phyloP scores from a whole-genome alignment of 2,329 filamentous ascomycete species.

The Neoarthrinium moseri region DNA sequence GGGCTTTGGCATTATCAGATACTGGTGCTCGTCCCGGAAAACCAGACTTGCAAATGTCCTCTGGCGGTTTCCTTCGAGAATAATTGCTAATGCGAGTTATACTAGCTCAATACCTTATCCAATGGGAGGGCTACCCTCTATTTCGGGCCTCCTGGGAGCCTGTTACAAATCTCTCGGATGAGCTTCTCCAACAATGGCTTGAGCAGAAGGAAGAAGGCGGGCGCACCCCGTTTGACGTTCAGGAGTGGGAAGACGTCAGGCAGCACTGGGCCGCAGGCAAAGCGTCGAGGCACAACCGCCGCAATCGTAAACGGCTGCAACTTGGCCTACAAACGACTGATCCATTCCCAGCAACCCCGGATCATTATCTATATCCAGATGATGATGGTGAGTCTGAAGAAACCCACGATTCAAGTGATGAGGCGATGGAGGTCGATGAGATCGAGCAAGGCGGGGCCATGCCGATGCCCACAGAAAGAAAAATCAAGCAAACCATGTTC shows the following conservation, averaged over 20 bases:
- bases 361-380: too few relatives aligned
- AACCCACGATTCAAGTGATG: slow-evolving; percentile 18
- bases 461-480: slow-evolving; percentile 7
- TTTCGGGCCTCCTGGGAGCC: slow-evolving; percentile 60
- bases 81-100: too few relatives aligned
- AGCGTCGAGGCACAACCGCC: slow-evolving; percentile 35
- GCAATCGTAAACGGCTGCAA: slow-evolving; percentile 42
- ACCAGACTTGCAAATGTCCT: too few relatives aligned
- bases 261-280: slow-evolving; percentile 25
- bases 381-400: slow-evolving; percentile 12
- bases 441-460: slow-evolving; percentile 9
- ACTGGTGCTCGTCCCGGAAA: too few relatives aligned
- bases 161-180: slow-evolving; percentile 35
- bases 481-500: slow-evolving; percentile 20
- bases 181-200: slow-evolving; percentile 42
- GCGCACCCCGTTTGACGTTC: slow-evolving; percentile 35
- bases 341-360: slow-evolving; percentile 17
- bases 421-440: slow-evolving; percentile 23
- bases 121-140: slow-evolving; percentile 61
- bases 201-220: slow-evolving; percentile 31
- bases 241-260: slow-evolving; percentile 33
- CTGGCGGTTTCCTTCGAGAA: too few relatives aligned
- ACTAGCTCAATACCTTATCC: slow-evolving; percentile 61
- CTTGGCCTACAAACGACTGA: slow-evolving; percentile 30
- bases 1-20: too few relatives aligned